Percentiles rank a stretch among this genome's conserved stretches.
Evolutionary conservation across 768 basidiomycete species (phyloP).

Genomic region (Rhodotorula kratochvilovae): DNA sequence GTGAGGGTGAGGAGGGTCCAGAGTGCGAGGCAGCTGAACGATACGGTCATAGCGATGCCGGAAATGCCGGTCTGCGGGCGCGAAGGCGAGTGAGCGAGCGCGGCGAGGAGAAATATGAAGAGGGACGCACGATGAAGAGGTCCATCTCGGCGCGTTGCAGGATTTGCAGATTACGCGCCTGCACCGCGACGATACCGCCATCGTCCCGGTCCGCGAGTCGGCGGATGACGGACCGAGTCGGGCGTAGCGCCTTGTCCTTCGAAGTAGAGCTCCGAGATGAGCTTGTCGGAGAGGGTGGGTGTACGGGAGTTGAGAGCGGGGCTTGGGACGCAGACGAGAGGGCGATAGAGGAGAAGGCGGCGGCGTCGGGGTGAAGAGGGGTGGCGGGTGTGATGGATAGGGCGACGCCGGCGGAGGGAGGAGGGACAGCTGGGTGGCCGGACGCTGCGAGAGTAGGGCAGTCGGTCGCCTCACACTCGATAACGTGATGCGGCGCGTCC

Average conservation of each 20-base stretch:
- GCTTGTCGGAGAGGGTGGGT: background rate
- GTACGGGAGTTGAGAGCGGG: too few species aligned
- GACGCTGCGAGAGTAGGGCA: too few species aligned
- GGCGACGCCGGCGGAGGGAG: background rate
- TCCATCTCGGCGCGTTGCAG: conserved; percentile 7
- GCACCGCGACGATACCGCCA: background rate
- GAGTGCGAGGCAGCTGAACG: background rate
- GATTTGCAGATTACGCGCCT: background rate
- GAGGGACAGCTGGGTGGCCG: too few species aligned
- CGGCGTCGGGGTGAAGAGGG: background rate
- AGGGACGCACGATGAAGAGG: conserved; percentile 1
- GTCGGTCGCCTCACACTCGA: background rate
- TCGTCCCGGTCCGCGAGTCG: background rate
- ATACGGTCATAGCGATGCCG: background rate
- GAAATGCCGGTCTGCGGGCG: background rate
- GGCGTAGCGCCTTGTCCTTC: background rate
- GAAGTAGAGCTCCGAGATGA: background rate
- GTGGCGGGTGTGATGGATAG: background rate
- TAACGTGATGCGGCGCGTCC: too few species aligned
- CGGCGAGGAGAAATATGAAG: background rate
- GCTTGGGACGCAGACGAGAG: background rate
- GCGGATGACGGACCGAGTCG: background rate
- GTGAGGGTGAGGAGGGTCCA: background rate
- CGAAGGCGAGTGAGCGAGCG: too few species aligned
- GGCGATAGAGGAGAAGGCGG: too few species aligned